Evolutionary conservation across 495 filamentous ascomycete species (phyloP), one percentile per base, ranked within the genome.

Genomic region (Mytilinidion resinicola): DNA sequence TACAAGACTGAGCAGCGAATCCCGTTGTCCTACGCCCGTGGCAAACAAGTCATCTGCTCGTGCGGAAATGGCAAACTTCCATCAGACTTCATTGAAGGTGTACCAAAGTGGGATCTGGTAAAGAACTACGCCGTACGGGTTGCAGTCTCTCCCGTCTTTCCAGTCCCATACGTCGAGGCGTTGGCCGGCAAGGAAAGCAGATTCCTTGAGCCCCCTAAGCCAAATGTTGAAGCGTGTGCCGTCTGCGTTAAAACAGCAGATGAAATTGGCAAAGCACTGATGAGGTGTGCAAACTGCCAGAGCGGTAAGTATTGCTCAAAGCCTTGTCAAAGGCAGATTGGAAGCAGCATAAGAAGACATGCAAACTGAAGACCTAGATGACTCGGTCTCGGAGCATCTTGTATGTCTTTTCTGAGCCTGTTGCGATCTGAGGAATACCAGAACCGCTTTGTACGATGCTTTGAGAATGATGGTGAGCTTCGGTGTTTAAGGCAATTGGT

Each of bases 51-150:
- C 7, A 30, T 72, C 20, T 77, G 74, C 41, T 62, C 61, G 12
- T 77, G 74, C 44, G 74, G 72, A 0, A 47, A 63, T 9, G 75
- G 75, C 15, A 66, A 64, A 1, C 50, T 69, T 14, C 66, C 70
- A 17, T 11, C 44, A 4, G 50, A 63, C n/a, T 75, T 68, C 44
- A 15, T 63, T 19, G 0, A 12, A 3, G 50, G 34, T 6, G 5
- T 54, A 55, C 39, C 39, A 39, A 58, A 59, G 48, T 69, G 66
- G 66, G 15, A 55, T 10, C 50, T 56, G 11, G 47, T 69, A 19
- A 54, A 51, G 15, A 57, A 65, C 33, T 55, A 59, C 30, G 66
- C 64, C 33, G 68, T 61, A 9, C 51, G 66, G 25, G 62, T 52
- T 4, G 66, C 66, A 7, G 61, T 69, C 38, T 62, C 57, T 7